Evolutionary conservation across 1,139 yeast species (phyloP).

Genomic region (Sugiyamaella pinicola): DNA sequence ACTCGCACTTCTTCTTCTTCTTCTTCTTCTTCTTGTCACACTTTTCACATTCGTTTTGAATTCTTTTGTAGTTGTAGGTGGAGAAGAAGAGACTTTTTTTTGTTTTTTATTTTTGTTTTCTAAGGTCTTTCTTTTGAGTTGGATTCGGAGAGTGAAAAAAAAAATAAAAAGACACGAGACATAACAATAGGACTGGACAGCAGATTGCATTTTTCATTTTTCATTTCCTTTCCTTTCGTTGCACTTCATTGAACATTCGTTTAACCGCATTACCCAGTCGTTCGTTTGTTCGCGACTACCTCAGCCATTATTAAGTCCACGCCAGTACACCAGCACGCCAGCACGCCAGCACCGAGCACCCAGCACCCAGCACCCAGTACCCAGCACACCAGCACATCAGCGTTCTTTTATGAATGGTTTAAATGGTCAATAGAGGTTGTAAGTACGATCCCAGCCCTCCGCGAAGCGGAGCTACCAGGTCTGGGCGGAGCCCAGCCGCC

Average conservation of each 20-base stretch:
- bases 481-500: no score
- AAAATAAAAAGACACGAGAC: no score
- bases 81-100: not conserved
- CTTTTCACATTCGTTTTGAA: not conserved
- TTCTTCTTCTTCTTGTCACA: not conserved
- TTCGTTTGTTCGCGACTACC: no score
- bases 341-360: no score
- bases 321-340: no score
- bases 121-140: not conserved
- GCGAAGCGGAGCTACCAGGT: no score
- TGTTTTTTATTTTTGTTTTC: not conserved
- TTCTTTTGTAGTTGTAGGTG: slow-evolving; percentile 1
- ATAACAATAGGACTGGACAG: not conserved
- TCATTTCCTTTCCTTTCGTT: not conserved
- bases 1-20: not conserved
- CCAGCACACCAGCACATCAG: no score
- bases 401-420: slow-evolving; percentile 11
- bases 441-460: not conserved
- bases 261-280: no score
- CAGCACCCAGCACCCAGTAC: no score
- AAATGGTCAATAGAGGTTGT: slow-evolving; percentile 16
- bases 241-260: not conserved
- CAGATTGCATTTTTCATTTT: not conserved
- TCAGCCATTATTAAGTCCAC: no score
- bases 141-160: not conserved